phyloP scores from a whole-genome alignment of 2,329 filamentous ascomycete species.

The Claviceps paspali region DNA sequence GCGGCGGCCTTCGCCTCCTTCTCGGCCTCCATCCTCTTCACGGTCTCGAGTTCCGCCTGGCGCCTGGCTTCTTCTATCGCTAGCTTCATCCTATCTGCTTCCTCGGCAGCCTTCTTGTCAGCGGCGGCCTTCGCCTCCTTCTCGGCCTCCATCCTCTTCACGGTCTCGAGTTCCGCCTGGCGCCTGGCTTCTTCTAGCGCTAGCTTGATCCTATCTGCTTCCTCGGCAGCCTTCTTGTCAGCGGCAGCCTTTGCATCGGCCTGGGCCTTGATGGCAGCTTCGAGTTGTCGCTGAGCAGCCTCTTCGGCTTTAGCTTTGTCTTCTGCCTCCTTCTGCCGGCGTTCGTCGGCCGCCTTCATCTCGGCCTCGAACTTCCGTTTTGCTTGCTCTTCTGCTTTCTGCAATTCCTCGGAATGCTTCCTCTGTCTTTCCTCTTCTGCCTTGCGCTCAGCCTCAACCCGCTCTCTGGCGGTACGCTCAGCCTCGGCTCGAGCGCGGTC shows the following conservation, averaged over 20 bases:
- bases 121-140: too few relatives aligned
- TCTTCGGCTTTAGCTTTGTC: slow-evolving; percentile 29
- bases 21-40: slow-evolving; percentile 24
- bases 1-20: too few relatives aligned
- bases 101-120: slow-evolving; percentile 24
- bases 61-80: slow-evolving; percentile 23
- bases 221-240: slow-evolving; percentile 25
- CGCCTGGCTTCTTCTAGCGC: too few relatives aligned
- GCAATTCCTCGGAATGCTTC: slow-evolving; percentile 19
- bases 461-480: slow-evolving; percentile 26
- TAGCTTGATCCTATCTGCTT: slow-evolving; percentile 24
- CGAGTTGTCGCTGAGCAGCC: slow-evolving; percentile 25
- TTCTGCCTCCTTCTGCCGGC: slow-evolving; percentile 24
- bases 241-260: slow-evolving; percentile 27
- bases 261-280: slow-evolving; percentile 26
- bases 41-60: slow-evolving; percentile 23
- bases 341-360: slow-evolving; percentile 27
- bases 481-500: slow-evolving; percentile 31
- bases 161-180: too few relatives aligned
- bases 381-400: slow-evolving; percentile 22
- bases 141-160: too few relatives aligned
- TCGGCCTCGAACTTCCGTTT: slow-evolving; percentile 24
- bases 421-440: slow-evolving; percentile 30
- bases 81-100: too few relatives aligned
- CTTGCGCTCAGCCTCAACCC: slow-evolving; percentile 28